Evolutionary conservation across 164 flowering plant genomes (phyloP).

Genomic region (Vitis rupestris): DNA sequence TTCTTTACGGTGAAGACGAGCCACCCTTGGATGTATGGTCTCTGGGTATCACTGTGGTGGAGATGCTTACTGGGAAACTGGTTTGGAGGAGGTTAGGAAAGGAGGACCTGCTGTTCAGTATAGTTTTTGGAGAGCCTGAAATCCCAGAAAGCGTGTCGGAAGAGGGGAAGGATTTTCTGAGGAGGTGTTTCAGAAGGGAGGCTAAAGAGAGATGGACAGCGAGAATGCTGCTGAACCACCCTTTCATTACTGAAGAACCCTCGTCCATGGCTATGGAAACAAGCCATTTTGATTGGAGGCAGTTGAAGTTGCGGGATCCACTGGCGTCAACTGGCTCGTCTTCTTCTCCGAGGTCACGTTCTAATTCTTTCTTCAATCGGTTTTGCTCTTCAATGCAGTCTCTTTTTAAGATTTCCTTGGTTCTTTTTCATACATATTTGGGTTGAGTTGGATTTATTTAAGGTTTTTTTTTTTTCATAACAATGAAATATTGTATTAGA

Average conservation of each 20-base stretch:
- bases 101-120: slow-evolving; percentile 24
- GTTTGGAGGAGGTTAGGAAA: slow-evolving; percentile 37
- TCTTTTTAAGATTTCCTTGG: too few species aligned
- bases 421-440: too few species aligned
- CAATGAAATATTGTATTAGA: too few species aligned
- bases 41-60: slow-evolving; percentile 59
- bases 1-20: slow-evolving; percentile 27
- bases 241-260: slow-evolving; percentile 28
- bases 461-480: too few species aligned
- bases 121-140: slow-evolving; percentile 43
- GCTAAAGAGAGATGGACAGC: slow-evolving; percentile 63
- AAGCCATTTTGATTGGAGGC: too few species aligned
- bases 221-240: slow-evolving; percentile 56
- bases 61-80: slow-evolving; percentile 55
- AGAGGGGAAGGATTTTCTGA: slow-evolving; percentile 53
- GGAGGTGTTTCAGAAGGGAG: slow-evolving; percentile 45
- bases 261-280: too few species aligned
- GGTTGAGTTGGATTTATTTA: too few species aligned
- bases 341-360: too few species aligned
- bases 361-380: too few species aligned
- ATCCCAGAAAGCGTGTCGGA: slow-evolving; percentile 40
- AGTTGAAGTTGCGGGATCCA: too few species aligned
- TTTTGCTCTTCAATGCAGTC: too few species aligned
- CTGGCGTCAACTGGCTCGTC: too few species aligned
- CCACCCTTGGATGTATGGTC: slow-evolving; percentile 58